A percentile compares a stretch with the other conserved stretches of the same genome.
Evolutionary conservation across 1,284 basidiomycete species (phyloP).

Genomic region (Puccinia novopanici): DNA sequence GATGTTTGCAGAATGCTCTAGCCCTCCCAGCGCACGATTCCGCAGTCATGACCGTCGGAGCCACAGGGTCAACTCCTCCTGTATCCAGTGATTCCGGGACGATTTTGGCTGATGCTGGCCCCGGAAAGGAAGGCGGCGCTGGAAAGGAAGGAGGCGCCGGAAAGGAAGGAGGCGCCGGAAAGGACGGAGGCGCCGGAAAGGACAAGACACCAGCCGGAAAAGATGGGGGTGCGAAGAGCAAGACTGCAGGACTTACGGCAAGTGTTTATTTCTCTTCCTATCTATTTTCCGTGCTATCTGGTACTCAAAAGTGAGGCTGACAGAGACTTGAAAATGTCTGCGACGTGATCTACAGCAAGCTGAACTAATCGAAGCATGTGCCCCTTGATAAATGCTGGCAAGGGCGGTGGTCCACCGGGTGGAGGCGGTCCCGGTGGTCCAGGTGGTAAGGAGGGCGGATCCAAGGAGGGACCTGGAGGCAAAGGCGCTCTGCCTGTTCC

Average conservation of each 20-base stretch:
- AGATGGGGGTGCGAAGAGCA: not conserved
- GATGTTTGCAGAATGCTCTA: not conserved
- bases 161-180: not conserved
- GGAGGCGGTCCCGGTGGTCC: not conserved
- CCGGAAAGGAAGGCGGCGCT: no score
- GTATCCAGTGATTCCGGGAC: not conserved
- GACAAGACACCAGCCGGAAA: not conserved
- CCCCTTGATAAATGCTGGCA: not conserved
- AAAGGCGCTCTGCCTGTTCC: no score
- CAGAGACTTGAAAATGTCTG: no score
- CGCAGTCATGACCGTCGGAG: not conserved
- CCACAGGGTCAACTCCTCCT: not conserved
- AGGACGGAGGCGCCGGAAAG: not conserved
- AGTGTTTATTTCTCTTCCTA: not conserved
- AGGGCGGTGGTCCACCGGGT: not conserved
- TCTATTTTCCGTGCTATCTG: no score
- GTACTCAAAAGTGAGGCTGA: not conserved
- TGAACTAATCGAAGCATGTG: slow-evolving; percentile 12
- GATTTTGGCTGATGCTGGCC: no score
- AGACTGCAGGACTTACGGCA: slow-evolving; percentile 18
- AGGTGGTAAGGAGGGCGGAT: not conserved
- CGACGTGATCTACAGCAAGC: not conserved
- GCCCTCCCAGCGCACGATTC: not conserved
- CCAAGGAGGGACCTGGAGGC: not conserved
- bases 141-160: not conserved